Percentiles rank a stretch among this genome's conserved stretches.
Evolutionary conservation across 306 rosid genomes (phyloP).

Genomic region (Ormosia semicastrata): DNA sequence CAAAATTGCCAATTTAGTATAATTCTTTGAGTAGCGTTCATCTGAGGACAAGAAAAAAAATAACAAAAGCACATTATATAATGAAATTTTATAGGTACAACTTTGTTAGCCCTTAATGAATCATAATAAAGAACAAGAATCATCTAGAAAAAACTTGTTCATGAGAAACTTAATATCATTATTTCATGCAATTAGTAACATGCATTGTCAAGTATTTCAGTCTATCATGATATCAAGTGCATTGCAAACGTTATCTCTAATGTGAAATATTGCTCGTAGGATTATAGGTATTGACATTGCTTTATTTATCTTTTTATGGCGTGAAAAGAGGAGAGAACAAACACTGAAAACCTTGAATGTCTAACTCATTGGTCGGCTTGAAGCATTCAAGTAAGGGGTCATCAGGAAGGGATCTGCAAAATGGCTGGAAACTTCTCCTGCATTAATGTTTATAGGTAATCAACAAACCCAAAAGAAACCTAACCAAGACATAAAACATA

Average conservation of each 20-base stretch:
- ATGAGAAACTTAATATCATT: constrained; percentile 1
- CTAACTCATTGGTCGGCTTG: constrained; percentile 42
- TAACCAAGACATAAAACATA: background rate
- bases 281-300: background rate
- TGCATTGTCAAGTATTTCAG: background rate
- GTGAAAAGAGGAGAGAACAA: background rate
- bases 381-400: constrained; percentile 92
- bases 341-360: constrained; percentile 58
- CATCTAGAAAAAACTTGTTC: background rate
- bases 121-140: background rate
- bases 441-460: constrained; percentile 21
- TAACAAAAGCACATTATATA: background rate
- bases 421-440: constrained; percentile 93
- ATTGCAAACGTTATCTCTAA: background rate
- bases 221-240: background rate
- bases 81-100: background rate
- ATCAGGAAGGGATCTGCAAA: constrained; percentile 82
- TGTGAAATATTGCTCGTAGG: background rate
- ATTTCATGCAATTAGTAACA: background rate
- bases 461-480: background rate
- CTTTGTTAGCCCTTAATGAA: background rate
- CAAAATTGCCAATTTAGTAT: background rate
- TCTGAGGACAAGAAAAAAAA: background rate
- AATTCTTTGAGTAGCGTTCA: background rate
- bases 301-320: background rate